Percentiles rank a stretch among this genome's conserved stretches.
These are phyloP conservation scores for Coniochaeta ligniaria DNA, from an alignment of 2,329 filamentous ascomycete species.

Conservation along the genomic window DNA sequence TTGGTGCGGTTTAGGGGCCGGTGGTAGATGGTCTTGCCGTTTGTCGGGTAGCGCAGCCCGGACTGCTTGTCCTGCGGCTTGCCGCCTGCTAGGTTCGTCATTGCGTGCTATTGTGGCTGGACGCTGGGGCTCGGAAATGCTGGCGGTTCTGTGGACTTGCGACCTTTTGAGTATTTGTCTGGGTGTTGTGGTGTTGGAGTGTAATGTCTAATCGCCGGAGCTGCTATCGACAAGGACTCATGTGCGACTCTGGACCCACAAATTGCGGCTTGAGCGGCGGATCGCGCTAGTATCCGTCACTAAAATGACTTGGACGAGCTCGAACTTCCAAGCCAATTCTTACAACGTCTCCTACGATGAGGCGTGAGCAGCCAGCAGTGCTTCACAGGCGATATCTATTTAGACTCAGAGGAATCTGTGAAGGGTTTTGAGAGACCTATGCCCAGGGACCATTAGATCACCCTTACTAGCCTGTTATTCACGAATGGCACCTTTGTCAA, in stretches of 20 bases:
- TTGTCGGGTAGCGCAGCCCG: slow-evolving; percentile 81
- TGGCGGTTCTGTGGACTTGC: no score
- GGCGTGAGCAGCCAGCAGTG: no score
- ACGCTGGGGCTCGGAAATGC: no score
- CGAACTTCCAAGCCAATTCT: neutral
- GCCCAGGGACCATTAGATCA: no score
- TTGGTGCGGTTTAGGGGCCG: slow-evolving; percentile 85
- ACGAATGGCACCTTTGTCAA: no score
- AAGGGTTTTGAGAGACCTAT: no score
- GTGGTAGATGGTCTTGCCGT: slow-evolving; percentile 97
- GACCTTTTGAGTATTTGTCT: neutral
- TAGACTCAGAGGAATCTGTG: no score
- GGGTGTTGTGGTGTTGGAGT: neutral
- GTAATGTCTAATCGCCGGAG: neutral
- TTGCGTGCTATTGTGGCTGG: slow-evolving; percentile 18
- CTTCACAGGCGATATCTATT: no score
- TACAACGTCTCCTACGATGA: no score
- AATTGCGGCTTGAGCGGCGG: neutral
- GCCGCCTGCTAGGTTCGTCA: slow-evolving; percentile 44
- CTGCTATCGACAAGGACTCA: neutral
- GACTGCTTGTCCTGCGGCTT: slow-evolving; percentile 39
- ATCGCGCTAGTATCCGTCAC: no score
- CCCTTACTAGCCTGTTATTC: no score
- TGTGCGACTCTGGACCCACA: neutral
- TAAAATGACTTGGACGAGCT: neutral